phyloP scores from a whole-genome alignment of 2,329 filamentous ascomycete species.

The Pestalotiopsis sp. region DNA sequence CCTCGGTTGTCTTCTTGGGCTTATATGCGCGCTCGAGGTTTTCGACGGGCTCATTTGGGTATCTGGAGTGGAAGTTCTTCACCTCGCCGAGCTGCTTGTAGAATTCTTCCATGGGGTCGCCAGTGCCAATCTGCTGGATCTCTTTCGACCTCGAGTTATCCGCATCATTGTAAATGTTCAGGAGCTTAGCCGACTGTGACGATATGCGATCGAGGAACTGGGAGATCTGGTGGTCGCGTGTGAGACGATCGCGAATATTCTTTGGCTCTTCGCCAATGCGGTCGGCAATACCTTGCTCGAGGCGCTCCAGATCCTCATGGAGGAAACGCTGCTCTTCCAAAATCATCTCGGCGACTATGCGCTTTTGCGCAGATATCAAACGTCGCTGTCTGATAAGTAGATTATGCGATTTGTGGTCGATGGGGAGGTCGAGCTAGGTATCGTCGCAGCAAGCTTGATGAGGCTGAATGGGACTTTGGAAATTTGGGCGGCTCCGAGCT shows the following conservation, averaged over 20 bases:
- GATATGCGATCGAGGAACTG: constrained; percentile 88
- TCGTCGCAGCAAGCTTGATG: not conserved
- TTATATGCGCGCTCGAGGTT: constrained; percentile 94
- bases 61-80: constrained; percentile 85
- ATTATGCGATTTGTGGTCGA: not conserved
- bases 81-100: constrained; percentile 81
- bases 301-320: constrained; percentile 93
- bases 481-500: constrained; percentile 14
- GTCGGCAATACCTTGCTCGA: constrained; percentile 92
- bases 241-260: constrained; percentile 84
- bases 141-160: constrained; percentile 74
- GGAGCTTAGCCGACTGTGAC: constrained; percentile 76
- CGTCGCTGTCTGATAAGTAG: not conserved
- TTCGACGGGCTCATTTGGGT: constrained; percentile 93
- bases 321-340: constrained; percentile 92
- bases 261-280: constrained; percentile 86
- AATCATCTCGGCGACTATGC: constrained; percentile 58
- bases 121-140: constrained; percentile 79
- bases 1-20: constrained; percentile 62
- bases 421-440: not conserved
- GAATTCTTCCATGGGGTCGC: constrained; percentile 88
- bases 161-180: constrained; percentile 82
- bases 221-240: constrained; percentile 88
- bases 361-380: not conserved
- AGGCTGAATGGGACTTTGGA: constrained; percentile 20